Evolutionary conservation across 257 asterid genomes (phyloP).

Genomic region (Solanum piurae): DNA sequence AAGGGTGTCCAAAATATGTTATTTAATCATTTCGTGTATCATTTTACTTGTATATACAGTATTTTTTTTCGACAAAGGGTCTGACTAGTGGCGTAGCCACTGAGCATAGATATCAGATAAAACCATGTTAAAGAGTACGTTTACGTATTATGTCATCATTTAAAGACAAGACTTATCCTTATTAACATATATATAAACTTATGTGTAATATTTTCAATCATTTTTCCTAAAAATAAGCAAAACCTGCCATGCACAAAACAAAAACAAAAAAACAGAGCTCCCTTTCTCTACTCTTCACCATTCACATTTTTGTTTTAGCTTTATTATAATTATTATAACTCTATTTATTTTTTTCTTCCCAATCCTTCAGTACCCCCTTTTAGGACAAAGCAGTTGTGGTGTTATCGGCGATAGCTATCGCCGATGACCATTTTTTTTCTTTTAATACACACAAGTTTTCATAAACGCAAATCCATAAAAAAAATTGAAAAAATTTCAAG

Average conservation of each 20-base stretch:
- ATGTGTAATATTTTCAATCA: neutral
- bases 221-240: neutral
- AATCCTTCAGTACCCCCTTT: neutral
- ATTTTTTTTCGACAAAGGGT: too few species aligned
- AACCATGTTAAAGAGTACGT: neutral
- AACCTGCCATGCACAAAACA: neutral
- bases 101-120: accelerated
- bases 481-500: neutral
- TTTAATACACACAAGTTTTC: neutral
- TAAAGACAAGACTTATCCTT: neutral
- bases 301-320: neutral
- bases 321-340: neutral
- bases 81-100: too few species aligned
- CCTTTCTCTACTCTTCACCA: neutral
- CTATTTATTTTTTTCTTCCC: neutral
- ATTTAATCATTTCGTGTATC: too few species aligned
- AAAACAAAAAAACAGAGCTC: neutral
- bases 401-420: neutral
- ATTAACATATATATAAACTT: neutral
- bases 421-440: neutral
- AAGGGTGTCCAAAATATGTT: too few species aligned
- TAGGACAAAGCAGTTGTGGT: neutral
- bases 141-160: neutral
- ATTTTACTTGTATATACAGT: too few species aligned
- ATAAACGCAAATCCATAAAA: neutral